Percentiles rank a stretch among this genome's conserved stretches.
Evolutionary conservation across 139 green algal species (phyloP).

Genomic region (Raphidocelis subcapitata): DNA sequence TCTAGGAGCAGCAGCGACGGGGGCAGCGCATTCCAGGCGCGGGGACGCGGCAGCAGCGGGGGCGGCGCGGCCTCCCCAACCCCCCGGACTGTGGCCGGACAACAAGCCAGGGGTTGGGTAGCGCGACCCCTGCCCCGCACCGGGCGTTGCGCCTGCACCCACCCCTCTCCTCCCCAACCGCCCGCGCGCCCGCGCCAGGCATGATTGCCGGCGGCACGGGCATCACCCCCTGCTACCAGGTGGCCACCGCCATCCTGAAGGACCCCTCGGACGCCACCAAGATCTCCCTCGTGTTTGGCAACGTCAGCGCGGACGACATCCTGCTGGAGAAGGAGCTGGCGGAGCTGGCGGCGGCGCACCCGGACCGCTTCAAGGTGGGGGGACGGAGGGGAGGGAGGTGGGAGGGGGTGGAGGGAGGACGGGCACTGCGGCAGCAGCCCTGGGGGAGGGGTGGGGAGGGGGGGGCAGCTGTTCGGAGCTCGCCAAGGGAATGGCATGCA

Average conservation of each 20-base stretch:
- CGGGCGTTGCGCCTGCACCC: no score
- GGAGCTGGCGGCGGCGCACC: constrained; percentile 49
- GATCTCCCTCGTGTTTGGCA: constrained; percentile 85
- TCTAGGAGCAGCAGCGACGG: constrained; percentile 12
- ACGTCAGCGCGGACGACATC: constrained; percentile 90
- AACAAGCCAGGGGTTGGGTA: no score
- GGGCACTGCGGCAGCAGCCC: neutral
- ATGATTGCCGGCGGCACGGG: constrained; percentile 96
- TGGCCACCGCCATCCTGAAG: constrained; percentile 66
- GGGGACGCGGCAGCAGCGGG: no score
- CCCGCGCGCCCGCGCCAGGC: no score
- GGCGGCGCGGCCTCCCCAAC: no score
- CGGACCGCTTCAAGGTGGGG: constrained; percentile 39
- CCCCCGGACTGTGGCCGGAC: no score
- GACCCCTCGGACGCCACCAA: constrained; percentile 72
- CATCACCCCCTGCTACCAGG: constrained; percentile 96
- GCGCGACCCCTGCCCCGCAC: no score
- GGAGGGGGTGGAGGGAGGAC: neutral
- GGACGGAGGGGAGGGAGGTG: neutral
- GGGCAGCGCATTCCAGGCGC: no score
- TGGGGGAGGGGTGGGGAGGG: neutral
- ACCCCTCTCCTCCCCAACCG: no score
- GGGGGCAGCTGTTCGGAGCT: neutral
- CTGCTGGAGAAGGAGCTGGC: constrained; percentile 77
- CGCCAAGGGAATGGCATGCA: neutral